These are phyloP conservation scores for Alternaria solani DNA, from an alignment of 2,329 filamentous ascomycete species.

Conservation along the genomic window DNA sequence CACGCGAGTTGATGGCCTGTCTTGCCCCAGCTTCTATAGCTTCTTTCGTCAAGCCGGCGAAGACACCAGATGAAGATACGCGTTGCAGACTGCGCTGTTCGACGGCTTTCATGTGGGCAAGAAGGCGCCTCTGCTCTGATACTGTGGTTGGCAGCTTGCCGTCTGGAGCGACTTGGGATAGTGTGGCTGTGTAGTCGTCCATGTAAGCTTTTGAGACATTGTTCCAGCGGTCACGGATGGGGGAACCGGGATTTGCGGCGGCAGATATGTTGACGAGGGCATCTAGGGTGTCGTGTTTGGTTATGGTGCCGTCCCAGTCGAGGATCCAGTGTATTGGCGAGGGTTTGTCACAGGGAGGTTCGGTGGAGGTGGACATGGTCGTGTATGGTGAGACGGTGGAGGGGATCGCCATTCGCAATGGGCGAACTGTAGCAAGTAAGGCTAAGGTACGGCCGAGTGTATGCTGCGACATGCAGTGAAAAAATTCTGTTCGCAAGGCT, in stretches of 20 bases:
- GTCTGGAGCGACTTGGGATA: constrained; percentile 37
- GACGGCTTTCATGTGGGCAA: constrained; percentile 48
- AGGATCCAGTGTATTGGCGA: constrained; percentile 50
- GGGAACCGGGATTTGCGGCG: constrained; percentile 32
- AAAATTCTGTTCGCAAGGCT: background rate
- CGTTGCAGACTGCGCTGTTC: constrained; percentile 54
- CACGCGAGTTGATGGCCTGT: constrained; percentile 38
- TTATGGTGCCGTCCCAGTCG: constrained; percentile 60
- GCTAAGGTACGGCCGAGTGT: background rate
- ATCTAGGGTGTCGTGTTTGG: constrained; percentile 55
- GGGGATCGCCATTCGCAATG: background rate
- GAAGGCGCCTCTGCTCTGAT: constrained; percentile 48
- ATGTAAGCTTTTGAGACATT: constrained; percentile 52
- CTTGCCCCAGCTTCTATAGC: constrained; percentile 40
- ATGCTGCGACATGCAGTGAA: background rate
- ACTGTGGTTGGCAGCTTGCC: constrained; percentile 40
- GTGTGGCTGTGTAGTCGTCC: constrained; percentile 49
- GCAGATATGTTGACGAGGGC: constrained; percentile 51
- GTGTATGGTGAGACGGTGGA: background rate
- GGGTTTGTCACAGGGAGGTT: background rate
- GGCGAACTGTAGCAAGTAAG: background rate
- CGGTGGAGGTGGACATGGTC: constrained; percentile 27
- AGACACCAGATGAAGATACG: constrained; percentile 52
- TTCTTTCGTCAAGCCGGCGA: constrained; percentile 46
- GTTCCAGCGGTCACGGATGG: constrained; percentile 46